These are phyloP conservation scores for Paraconiothyrium sp. DNA, from an alignment of 2,329 filamentous ascomycete genomes.

Conservation along the genomic window DNA sequence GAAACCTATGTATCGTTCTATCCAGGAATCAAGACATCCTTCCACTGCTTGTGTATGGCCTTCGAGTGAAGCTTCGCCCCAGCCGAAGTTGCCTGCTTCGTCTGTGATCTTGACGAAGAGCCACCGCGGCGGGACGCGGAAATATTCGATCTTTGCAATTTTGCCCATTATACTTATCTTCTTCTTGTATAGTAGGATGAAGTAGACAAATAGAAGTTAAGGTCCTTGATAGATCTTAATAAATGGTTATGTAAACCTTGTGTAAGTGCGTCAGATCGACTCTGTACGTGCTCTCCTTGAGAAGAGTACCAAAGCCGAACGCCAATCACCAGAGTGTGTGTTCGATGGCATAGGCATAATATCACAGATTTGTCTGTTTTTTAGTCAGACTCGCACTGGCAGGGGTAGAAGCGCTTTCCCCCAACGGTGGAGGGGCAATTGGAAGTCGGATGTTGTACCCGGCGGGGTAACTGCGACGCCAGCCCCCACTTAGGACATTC, in stretches of 20 bases:
- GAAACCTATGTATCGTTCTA: constrained; percentile 68
- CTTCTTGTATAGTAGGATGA: neutral
- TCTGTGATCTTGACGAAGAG: constrained; percentile 81
- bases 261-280: neutral
- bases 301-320: too few relatives aligned
- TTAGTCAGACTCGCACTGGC: too few relatives aligned
- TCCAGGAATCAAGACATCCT: constrained; percentile 75
- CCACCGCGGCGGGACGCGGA: constrained; percentile 78
- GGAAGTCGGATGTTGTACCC: constrained; percentile 4
- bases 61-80: constrained; percentile 79
- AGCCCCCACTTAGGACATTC: constrained; percentile 5
- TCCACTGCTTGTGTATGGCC: constrained; percentile 79
- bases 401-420: too few relatives aligned
- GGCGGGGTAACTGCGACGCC: constrained; percentile 5
- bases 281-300: too few relatives aligned
- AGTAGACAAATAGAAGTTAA: neutral
- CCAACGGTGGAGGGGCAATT: neutral
- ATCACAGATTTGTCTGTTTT: too few relatives aligned
- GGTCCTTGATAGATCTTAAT: too few relatives aligned
- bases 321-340: too few relatives aligned
- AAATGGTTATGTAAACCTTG: too few relatives aligned
- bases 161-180: constrained; percentile 59
- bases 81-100: constrained; percentile 70
- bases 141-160: constrained; percentile 75
- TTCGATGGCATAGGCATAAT: too few relatives aligned